Conservation (phyloP, 2,329 filamentous ascomycete genomes). For the Aspergillus unguis region DNA sequence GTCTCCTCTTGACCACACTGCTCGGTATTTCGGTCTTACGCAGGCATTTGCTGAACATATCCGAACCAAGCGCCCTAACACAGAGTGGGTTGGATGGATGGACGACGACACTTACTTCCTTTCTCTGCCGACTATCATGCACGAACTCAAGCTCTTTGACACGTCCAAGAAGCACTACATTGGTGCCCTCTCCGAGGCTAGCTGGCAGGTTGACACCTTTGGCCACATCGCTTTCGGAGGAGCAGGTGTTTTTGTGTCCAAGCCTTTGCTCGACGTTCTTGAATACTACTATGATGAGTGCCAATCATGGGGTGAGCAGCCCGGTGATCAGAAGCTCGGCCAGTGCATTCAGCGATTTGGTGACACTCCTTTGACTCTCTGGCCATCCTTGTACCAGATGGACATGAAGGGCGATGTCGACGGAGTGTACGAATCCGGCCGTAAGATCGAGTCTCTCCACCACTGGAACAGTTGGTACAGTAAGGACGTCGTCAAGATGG, state of each 20-base stretch:
- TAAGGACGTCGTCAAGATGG: constrained; percentile 46
- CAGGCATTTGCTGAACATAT: constrained; percentile 40
- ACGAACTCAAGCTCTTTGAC: constrained; percentile 40
- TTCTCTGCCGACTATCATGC: constrained; percentile 37
- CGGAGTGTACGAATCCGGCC: constrained; percentile 44
- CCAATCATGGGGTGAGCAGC: constrained; percentile 42
- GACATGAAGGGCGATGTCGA: constrained; percentile 42
- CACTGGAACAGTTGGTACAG: constrained; percentile 46
- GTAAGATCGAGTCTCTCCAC: constrained; percentile 43
- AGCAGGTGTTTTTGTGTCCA: constrained; percentile 44
- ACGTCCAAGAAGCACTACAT: constrained; percentile 43
- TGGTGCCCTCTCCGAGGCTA: constrained; percentile 42
- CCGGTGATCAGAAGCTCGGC: constrained; percentile 44
- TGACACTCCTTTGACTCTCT: constrained; percentile 39
- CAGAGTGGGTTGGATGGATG: constrained; percentile 42
- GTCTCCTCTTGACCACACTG: constrained; percentile 42
- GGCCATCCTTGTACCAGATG: constrained; percentile 45
- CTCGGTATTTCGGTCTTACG: constrained; percentile 44
- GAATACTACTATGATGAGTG: constrained; percentile 41
- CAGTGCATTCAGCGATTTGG: constrained; percentile 43
- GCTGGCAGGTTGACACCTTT: constrained; percentile 44
- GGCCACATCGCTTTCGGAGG: constrained; percentile 45
- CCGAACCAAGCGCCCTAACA: constrained; percentile 38
- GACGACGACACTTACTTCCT: constrained; percentile 46
- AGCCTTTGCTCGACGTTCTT: constrained; percentile 38